phyloP scores from a whole-genome alignment of 2,329 filamentous ascomycete genomes.

The Tolypocladium tropicale region DNA sequence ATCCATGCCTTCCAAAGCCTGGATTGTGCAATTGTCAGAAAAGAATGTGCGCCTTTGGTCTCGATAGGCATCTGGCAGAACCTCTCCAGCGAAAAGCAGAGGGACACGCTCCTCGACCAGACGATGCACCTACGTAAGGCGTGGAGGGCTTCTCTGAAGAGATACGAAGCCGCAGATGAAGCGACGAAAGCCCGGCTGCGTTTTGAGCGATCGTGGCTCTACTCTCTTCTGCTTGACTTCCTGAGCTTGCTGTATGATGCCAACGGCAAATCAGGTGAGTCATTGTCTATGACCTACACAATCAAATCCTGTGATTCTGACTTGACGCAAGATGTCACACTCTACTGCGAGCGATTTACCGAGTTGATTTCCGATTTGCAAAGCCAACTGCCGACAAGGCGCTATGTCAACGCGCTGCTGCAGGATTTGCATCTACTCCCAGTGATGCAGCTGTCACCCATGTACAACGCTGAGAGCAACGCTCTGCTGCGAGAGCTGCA shows the following conservation, averaged over 20 bases:
- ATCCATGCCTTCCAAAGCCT: constrained; percentile 90
- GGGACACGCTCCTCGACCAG: constrained; percentile 64
- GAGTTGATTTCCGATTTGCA: constrained; percentile 86
- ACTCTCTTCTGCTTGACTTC: constrained; percentile 76
- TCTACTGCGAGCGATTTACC: constrained; percentile 87
- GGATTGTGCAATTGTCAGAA: constrained; percentile 78
- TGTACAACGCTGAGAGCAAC: constrained; percentile 67
- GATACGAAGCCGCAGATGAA: constrained; percentile 81
- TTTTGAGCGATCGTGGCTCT: constrained; percentile 92
- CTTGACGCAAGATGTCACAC: constrained; percentile 44
- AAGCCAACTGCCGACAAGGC: constrained; percentile 85
- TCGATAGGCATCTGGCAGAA: constrained; percentile 96
- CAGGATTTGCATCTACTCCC: constrained; percentile 78
- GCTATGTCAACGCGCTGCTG: constrained; percentile 84
- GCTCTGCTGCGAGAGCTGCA: constrained; percentile 71
- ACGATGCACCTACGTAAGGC: constrained; percentile 71
- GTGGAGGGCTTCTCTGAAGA: constrained; percentile 79
- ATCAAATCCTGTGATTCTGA: constrained; percentile 7
- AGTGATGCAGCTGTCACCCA: constrained; percentile 65
- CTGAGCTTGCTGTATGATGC: constrained; percentile 58
- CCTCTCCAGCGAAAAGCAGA: constrained; percentile 63
- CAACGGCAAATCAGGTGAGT: constrained; percentile 34
- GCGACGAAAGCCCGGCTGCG: constrained; percentile 65
- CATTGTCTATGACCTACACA: background rate
- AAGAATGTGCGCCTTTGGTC: constrained; percentile 91